Evolutionary conservation across 1,139 yeast species (phyloP).

Genomic region (Candida dubliniensis): DNA sequence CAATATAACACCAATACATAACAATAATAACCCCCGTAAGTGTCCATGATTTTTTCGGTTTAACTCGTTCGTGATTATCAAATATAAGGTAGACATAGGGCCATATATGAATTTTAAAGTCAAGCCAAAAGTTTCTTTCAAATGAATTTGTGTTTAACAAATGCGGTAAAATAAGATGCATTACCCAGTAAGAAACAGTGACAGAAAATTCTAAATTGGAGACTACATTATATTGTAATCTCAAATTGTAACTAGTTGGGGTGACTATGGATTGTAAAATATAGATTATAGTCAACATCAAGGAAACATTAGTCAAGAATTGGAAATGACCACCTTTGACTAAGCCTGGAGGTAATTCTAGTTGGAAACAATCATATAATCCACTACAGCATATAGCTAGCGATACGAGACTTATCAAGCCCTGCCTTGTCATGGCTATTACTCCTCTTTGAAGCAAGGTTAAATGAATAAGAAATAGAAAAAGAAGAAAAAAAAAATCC

Average conservation of each 20-base stretch:
- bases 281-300: constrained; percentile 9
- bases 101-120: constrained; percentile 24
- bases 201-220: constrained; percentile 24
- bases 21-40: constrained; percentile 10
- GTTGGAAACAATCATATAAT: constrained; percentile 9
- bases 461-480: not conserved
- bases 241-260: constrained; percentile 1
- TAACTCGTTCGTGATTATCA: constrained; percentile 5
- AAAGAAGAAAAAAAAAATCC: not conserved
- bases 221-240: constrained; percentile 13
- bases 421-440: constrained; percentile 9
- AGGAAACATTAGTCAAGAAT: constrained; percentile 58
- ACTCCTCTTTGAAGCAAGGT: not conserved
- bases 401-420: constrained; percentile 8
- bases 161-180: constrained; percentile 20
- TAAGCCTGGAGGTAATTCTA: constrained; percentile 39
- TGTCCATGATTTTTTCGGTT: constrained; percentile 1
- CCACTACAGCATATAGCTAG: constrained; percentile 11
- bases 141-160: constrained; percentile 21
- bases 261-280: constrained; percentile 2
- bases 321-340: constrained; percentile 59
- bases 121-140: constrained; percentile 18
- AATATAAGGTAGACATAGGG: constrained; percentile 19
- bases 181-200: constrained; percentile 24
- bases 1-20: constrained; percentile 13